phyloP scores from a whole-genome alignment of 202 grass and related monocot genomes.

The Miscanthus sacchariflorus region DNA sequence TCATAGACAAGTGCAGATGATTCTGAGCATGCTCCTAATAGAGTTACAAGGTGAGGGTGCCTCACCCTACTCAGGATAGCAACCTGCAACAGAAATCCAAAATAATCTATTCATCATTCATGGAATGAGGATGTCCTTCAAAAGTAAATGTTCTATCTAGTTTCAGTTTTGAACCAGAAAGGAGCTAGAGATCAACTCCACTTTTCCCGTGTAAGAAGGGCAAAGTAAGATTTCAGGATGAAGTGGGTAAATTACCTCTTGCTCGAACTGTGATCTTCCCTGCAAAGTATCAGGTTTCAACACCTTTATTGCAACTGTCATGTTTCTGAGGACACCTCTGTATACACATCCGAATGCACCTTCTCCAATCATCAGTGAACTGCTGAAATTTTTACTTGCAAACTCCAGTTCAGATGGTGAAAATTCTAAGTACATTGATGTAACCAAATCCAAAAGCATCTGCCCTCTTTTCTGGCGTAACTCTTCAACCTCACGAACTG shows the following conservation, averaged over 20 bases:
- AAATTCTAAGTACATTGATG: slow-evolving; percentile 53
- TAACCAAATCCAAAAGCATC: slow-evolving; percentile 37
- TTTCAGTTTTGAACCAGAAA: slow-evolving; percentile 20
- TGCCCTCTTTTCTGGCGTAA: slow-evolving; percentile 56
- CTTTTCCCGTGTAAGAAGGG: slow-evolving; percentile 1
- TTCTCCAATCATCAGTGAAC: slow-evolving; percentile 65
- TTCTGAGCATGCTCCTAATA: slow-evolving; percentile 67
- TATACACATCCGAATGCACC: slow-evolving; percentile 70
- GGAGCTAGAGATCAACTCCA: background rate
- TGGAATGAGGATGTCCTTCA: background rate
- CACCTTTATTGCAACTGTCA: slow-evolving; percentile 71
- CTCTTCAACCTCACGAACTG: slow-evolving; percentile 61
- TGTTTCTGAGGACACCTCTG: slow-evolving; percentile 61
- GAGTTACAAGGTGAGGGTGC: slow-evolving; percentile 65
- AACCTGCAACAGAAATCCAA: slow-evolving; percentile 53
- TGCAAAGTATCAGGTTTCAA: slow-evolving; percentile 60
- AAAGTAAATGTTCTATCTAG: background rate
- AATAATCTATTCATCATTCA: slow-evolving; percentile 7
- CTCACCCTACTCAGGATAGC: slow-evolving; percentile 68
- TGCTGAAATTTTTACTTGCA: slow-evolving; percentile 65
- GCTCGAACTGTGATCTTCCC: slow-evolving; percentile 62
- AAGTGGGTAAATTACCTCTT: slow-evolving; percentile 60
- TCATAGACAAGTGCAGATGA: slow-evolving; percentile 55
- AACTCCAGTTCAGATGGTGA: slow-evolving; percentile 57
- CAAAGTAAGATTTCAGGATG: background rate